A percentile compares a stretch with the other conserved stretches of the same genome.
Evolutionary conservation across 805 yeast species (phyloP).

Genomic region (Groenewaldozyma tartarivorans): DNA sequence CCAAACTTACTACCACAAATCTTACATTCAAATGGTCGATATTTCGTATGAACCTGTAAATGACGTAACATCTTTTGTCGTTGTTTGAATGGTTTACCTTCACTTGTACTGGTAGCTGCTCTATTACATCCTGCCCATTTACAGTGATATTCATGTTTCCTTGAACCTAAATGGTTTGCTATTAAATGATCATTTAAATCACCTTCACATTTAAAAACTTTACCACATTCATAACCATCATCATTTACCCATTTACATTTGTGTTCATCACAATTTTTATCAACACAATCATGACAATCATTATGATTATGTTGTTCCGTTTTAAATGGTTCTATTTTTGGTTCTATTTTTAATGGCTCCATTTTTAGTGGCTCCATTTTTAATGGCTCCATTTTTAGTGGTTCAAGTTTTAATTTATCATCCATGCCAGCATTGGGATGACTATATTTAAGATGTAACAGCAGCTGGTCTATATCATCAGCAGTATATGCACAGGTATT

Average conservation of each 20-base stretch:
- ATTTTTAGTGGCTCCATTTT: too few species aligned
- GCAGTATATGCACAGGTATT: not conserved
- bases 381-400: too few species aligned
- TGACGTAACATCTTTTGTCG: constrained; percentile 82
- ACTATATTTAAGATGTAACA: not conserved
- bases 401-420: too few species aligned
- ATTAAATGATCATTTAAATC: constrained; percentile 66
- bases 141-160: constrained; percentile 62
- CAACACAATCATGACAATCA: constrained; percentile 16
- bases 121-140: constrained; percentile 74
- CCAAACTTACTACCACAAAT: constrained; percentile 66
- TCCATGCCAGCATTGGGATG: not conserved
- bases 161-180: constrained; percentile 59
- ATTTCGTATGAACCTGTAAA: constrained; percentile 77
- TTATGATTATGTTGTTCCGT: constrained; percentile 4
- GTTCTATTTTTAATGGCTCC: too few species aligned
- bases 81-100: constrained; percentile 56
- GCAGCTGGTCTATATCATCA: not conserved
- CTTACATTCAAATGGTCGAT: constrained; percentile 67
- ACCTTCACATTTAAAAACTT: constrained; percentile 41
- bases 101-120: constrained; percentile 16
- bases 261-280: constrained; percentile 11
- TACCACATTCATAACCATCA: constrained; percentile 37
- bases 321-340: too few species aligned
- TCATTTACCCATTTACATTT: constrained; percentile 33